Evolutionary conservation across 768 basidiomycete species (phyloP), one percentile per base, ranked within the genome.

Genomic region (Chalciporus chontae): DNA sequence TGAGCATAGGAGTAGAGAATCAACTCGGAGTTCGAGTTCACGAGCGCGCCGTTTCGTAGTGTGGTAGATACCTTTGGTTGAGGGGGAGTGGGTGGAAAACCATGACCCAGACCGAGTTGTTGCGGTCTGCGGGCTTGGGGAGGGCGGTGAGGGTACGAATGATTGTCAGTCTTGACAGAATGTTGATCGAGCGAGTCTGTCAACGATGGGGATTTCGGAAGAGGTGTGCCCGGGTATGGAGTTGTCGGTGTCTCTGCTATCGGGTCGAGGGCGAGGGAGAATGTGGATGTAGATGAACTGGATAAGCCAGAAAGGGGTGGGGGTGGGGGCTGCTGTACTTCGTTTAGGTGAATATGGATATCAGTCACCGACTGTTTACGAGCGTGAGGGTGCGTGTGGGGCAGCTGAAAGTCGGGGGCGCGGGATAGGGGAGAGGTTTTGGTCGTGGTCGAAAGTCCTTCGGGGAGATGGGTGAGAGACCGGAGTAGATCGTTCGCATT

Each of bases 1-100:
- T 93, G 88, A 0, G 84, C 89, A 57, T 94, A 94, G 0, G 91
- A 83, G 65, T 94, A 94, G 2, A 94, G 77, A 17, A 94, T 79
- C 15, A 89, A 70, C 54, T 92, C 87, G 0, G 77, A 74, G 50
- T 79, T 79, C 3, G 76, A 65, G 19, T 73, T 66, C 29, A 77
- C 68, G 60, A 80, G 77, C 14, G 73, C 65, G 5, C 78, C 73
- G 1, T 73, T 71, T 19, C 72, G 73, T 13, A 69, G 66, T 2
- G 62, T 50, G 42, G 44, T 17, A 2, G 38, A 57, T 39, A 52
- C 27, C 32, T 44, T 64, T 41, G 46, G 50, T n/a, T 40, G 60
- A 44, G 39, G 53, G 34, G 47, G 51, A 55, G 40, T 51, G 42
- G 57, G 70, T 39, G 63, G 69, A 7, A 55, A 66, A 62, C 70